phyloP scores from a whole-genome alignment of 2,329 filamentous ascomycete genomes.

The Diaporthe vexans region DNA sequence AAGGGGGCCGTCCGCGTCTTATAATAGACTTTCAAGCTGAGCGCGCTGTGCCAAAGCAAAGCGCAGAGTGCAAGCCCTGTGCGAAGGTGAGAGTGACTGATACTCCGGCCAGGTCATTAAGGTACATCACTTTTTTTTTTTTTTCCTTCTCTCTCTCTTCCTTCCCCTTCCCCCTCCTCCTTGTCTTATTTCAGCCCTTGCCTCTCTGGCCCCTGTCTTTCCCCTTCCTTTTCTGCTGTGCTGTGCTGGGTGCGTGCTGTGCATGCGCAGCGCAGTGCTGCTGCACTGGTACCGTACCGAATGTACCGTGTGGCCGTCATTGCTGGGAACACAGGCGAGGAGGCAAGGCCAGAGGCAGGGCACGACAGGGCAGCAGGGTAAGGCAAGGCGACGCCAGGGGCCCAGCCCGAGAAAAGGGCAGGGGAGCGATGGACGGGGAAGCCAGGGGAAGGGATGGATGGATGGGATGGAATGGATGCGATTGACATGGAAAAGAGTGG shows the following conservation, averaged over 20 bases:
- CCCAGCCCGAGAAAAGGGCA: slow-evolving; percentile 21
- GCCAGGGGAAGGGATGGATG: slow-evolving; percentile 39
- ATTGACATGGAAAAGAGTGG: slow-evolving; percentile 39
- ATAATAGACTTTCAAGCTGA: slow-evolving; percentile 43
- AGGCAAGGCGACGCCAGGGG: slow-evolving; percentile 29
- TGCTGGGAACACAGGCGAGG: slow-evolving; percentile 33
- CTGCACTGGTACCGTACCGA: slow-evolving; percentile 1
- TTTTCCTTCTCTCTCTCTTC: background rate
- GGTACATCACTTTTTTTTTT: slow-evolving; percentile 29
- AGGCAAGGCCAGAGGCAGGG: slow-evolving; percentile 26
- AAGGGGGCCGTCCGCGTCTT: slow-evolving; percentile 44
- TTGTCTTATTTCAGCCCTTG: slow-evolving; percentile 26
- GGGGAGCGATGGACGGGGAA: slow-evolving; percentile 33
- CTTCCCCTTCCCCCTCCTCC: background rate
- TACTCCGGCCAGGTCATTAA: slow-evolving; percentile 24
- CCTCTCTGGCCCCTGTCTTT: slow-evolving; percentile 6
- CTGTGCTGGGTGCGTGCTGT: slow-evolving; percentile 4
- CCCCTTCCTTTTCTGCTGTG: background rate
- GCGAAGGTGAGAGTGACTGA: slow-evolving; percentile 34
- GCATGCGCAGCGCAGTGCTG: background rate
- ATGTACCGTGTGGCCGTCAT: background rate
- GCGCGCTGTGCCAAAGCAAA: slow-evolving; percentile 38
- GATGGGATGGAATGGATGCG: slow-evolving; percentile 35
- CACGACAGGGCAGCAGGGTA: slow-evolving; percentile 16
- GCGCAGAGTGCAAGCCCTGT: slow-evolving; percentile 35